Evolutionary conservation across 352 stramenopile genomes (phyloP).

Genomic region (Pilasporangium apinafurcum): DNA sequence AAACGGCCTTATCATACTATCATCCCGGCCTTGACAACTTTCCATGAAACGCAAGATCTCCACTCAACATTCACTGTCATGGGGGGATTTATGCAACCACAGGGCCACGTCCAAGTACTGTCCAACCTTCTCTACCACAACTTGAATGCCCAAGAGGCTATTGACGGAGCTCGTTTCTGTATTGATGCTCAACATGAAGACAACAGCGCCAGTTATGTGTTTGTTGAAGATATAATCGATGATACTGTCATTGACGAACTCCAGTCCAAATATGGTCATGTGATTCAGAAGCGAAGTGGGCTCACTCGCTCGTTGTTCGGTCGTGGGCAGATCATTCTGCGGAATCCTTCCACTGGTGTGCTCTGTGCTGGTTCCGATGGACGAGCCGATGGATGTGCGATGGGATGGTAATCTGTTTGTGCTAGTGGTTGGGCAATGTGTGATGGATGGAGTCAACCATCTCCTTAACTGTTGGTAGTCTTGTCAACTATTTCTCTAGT

Average conservation of each 20-base stretch:
- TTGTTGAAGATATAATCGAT: constrained; percentile 81
- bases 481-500: no score
- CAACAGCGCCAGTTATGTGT: constrained; percentile 51
- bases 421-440: no score
- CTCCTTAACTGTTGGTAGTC: neutral
- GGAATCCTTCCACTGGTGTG: constrained; percentile 77
- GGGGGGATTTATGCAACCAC: constrained; percentile 95
- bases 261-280: constrained; percentile 71
- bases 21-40: constrained; percentile 93
- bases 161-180: constrained; percentile 93
- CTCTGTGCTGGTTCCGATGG: constrained; percentile 94
- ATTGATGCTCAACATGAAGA: constrained; percentile 82
- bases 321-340: constrained; percentile 81
- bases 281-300: constrained; percentile 28
- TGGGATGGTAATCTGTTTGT: constrained; percentile 58
- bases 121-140: constrained; percentile 83
- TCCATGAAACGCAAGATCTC: constrained; percentile 78
- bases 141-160: constrained; percentile 85
- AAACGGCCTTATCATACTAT: constrained; percentile 99
- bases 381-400: constrained; percentile 91
- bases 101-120: constrained; percentile 94
- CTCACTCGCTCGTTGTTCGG: constrained; percentile 53
- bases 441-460: no score
- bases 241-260: constrained; percentile 66
- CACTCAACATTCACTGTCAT: constrained; percentile 91